phyloP scores from a whole-genome alignment of 108 stramenopile species.

The Skeletonema grethae region DNA sequence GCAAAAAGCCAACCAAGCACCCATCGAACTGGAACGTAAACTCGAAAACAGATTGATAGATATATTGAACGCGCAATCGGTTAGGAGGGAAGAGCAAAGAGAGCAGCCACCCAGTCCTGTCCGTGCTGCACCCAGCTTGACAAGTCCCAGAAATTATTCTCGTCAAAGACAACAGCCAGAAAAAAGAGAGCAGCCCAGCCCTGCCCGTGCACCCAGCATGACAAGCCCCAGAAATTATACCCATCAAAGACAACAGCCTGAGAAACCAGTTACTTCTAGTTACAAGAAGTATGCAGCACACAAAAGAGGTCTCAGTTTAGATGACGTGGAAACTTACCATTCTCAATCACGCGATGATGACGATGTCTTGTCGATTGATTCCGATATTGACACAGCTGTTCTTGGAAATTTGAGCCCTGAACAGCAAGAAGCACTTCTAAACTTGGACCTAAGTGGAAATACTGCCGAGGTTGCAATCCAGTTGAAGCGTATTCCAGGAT shows the following conservation, averaged over 20 bases:
- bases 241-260: not conserved
- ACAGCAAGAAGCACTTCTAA: constrained; percentile 33
- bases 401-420: constrained; percentile 41
- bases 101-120: not conserved
- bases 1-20: constrained; percentile 6
- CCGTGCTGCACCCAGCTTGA: not conserved
- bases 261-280: constrained; percentile 8
- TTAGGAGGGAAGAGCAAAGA: not conserved
- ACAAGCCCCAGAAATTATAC: not conserved
- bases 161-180: not conserved
- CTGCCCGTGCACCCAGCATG: not conserved
- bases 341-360: constrained; percentile 32
- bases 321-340: not conserved
- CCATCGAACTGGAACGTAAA: constrained; percentile 5
- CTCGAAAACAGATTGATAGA: not conserved
- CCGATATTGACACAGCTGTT: constrained; percentile 24
- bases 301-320: not conserved
- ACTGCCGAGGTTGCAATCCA: constrained; percentile 36
- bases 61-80: not conserved
- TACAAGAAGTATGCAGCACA: not conserved
- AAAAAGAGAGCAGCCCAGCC: not conserved
- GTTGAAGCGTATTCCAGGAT: constrained; percentile 36
- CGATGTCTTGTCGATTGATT: constrained; percentile 2
- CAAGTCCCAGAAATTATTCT: not conserved
- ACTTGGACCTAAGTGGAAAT: constrained; percentile 38